Evolutionary conservation across 306 rosid genomes (phyloP).

Genomic region (Canavalia gladiata): DNA sequence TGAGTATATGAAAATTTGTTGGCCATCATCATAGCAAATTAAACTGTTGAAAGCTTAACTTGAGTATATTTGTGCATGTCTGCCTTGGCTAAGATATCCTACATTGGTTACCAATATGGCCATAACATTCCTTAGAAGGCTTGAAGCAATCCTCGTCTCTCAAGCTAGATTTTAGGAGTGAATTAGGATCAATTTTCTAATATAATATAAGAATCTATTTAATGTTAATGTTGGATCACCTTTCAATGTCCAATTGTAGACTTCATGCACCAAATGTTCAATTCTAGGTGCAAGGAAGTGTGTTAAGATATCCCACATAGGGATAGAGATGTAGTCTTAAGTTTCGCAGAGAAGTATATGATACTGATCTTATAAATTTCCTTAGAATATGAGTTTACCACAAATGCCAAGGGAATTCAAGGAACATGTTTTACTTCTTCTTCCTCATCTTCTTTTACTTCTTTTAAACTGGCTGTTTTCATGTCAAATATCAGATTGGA

Average conservation of each 20-base stretch:
- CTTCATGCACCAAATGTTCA: not conserved
- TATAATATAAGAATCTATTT: too few relatives aligned
- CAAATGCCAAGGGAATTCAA: conserved; percentile 17
- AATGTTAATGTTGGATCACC: too few relatives aligned
- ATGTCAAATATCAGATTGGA: conserved; percentile 73
- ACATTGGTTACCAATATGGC: too few relatives aligned
- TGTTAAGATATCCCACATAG: too few relatives aligned
- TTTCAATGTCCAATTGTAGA: not conserved
- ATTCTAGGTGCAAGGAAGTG: too few relatives aligned
- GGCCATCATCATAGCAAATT: conserved; percentile 10
- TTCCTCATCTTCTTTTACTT: not conserved
- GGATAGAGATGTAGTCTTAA: not conserved
- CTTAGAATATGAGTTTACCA: not conserved
- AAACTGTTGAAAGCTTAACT: conserved; percentile 13
- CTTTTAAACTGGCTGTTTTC: not conserved
- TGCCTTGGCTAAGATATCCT: not conserved
- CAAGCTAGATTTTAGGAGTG: too few relatives aligned
- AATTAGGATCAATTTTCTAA: too few relatives aligned
- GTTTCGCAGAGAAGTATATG: conserved; percentile 8
- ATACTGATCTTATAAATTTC: not conserved
- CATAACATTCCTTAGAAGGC: too few relatives aligned
- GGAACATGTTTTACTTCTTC: not conserved
- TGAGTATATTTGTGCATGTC: not conserved
- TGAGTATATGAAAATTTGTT: conserved; percentile 54
- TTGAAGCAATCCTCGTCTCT: too few relatives aligned